phyloP scores from a whole-genome alignment of 768 basidiomycete species.

The Suillus lakei region DNA sequence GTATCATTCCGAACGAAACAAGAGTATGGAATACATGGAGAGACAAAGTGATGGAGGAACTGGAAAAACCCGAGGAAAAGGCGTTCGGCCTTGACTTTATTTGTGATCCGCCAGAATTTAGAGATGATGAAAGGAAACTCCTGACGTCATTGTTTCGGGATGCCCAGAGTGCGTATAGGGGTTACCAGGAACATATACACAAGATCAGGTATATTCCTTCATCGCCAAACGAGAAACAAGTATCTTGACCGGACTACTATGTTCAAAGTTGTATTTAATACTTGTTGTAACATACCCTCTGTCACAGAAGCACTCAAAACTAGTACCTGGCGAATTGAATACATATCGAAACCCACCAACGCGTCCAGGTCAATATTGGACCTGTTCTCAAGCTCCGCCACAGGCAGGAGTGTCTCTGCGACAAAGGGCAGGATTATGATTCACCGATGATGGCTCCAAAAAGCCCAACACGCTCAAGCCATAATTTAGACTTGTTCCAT shows the following conservation, averaged over 20 bases:
- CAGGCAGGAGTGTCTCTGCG: no score
- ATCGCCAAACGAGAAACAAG: neutral
- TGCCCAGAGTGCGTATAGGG: slow-evolving; percentile 3
- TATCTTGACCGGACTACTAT: neutral
- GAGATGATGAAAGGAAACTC: neutral
- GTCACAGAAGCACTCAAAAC: no score
- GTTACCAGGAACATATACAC: neutral
- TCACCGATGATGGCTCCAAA: no score
- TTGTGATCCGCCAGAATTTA: neutral
- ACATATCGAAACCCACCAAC: no score
- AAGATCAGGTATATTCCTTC: neutral
- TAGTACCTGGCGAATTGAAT: no score
- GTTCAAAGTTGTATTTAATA: neutral
- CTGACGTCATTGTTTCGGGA: neutral
- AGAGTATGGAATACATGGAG: slow-evolving; percentile 33
- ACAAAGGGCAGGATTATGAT: no score
- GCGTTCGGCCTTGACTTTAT: neutral
- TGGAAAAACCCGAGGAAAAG: slow-evolving; percentile 16
- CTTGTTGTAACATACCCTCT: neutral
- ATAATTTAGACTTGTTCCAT: no score
- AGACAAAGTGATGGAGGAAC: slow-evolving; percentile 24
- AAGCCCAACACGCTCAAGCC: no score
- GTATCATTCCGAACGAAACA: slow-evolving; percentile 34
- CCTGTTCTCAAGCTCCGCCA: no score
- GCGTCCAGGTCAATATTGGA: no score